phyloP scores from a whole-genome alignment of 2,329 filamentous ascomycete genomes.

The Ilyonectria mors-panacis region DNA sequence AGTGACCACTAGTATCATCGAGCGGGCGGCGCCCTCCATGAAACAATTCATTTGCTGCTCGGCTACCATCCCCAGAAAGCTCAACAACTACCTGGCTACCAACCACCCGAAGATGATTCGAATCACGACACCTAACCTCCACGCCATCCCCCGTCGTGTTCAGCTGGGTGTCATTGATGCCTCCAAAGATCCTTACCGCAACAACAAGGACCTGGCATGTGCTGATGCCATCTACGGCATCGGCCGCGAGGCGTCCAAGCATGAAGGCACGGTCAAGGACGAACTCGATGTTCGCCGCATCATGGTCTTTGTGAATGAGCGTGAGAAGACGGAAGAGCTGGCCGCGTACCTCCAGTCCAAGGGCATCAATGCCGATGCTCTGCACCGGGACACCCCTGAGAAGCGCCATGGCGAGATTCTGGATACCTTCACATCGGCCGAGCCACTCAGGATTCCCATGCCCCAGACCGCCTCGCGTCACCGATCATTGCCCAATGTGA shows the following conservation, averaged over 20 bases:
- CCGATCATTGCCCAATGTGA: slow-evolving; percentile 80
- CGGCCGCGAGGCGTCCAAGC: slow-evolving; percentile 78
- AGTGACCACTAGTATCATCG: slow-evolving; percentile 85
- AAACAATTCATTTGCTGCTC: slow-evolving; percentile 94
- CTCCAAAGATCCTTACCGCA: slow-evolving; percentile 90
- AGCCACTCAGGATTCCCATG: slow-evolving; percentile 56
- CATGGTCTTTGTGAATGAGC: slow-evolving; percentile 96
- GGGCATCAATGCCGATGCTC: slow-evolving; percentile 88
- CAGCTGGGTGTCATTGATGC: slow-evolving; percentile 95
- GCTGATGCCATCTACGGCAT: slow-evolving; percentile 96
- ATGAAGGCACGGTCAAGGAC: slow-evolving; percentile 70
- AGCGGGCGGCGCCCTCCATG: slow-evolving; percentile 84
- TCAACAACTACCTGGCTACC: slow-evolving; percentile 87
- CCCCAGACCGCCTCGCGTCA: slow-evolving; percentile 52
- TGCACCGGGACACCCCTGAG: slow-evolving; percentile 88
- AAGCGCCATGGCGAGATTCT: slow-evolving; percentile 84
- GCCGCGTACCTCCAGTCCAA: slow-evolving; percentile 85
- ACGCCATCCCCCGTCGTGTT: slow-evolving; percentile 94
- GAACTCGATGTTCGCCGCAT: slow-evolving; percentile 83
- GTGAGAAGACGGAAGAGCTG: slow-evolving; percentile 87
- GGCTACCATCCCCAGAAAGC: slow-evolving; percentile 91
- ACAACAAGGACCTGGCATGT: slow-evolving; percentile 93
- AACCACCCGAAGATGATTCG: slow-evolving; percentile 87
- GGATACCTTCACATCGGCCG: slow-evolving; percentile 76
- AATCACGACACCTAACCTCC: slow-evolving; percentile 94